phyloP scores from a whole-genome alignment of 139 green algal genomes.

The Picochlorum sp. region DNA sequence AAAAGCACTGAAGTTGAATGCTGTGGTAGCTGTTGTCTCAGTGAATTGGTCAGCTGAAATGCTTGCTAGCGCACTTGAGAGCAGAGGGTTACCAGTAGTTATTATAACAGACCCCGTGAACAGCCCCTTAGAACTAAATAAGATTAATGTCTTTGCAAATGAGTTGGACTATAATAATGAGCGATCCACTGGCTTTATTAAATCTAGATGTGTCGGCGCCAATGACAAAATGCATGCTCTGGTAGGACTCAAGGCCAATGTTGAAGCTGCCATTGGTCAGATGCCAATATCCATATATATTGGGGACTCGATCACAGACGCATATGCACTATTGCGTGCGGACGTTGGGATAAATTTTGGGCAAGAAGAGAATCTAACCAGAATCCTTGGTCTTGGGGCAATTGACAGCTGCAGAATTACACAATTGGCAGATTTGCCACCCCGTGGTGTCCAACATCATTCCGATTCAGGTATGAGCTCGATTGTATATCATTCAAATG shows the following conservation, averaged over 20 bases:
- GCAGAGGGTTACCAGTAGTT: conserved; percentile 8
- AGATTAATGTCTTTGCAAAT: conserved; percentile 17
- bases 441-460: background rate
- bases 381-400: conserved; percentile 20
- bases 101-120: background rate
- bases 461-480: background rate
- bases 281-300: conserved; percentile 30
- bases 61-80: conserved; percentile 35
- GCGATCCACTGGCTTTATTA: conserved; percentile 35
- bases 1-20: conserved; percentile 16
- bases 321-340: conserved; percentile 38
- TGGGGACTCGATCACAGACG: conserved; percentile 44
- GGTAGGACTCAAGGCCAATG: conserved; percentile 14
- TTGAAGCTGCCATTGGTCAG: background rate
- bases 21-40: conserved; percentile 43
- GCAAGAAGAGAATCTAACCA: conserved; percentile 32
- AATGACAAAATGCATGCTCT: conserved; percentile 45
- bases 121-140: background rate
- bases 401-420: conserved; percentile 10
- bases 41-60: conserved; percentile 65
- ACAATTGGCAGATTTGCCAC: conserved; percentile 3
- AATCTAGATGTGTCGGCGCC: conserved; percentile 26
- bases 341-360: conserved; percentile 67
- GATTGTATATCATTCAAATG: conserved; percentile 27
- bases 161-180: conserved; percentile 31